phyloP scores from a whole-genome alignment of 1,139 yeast genomes.

The Blastobotrys niveus region DNA sequence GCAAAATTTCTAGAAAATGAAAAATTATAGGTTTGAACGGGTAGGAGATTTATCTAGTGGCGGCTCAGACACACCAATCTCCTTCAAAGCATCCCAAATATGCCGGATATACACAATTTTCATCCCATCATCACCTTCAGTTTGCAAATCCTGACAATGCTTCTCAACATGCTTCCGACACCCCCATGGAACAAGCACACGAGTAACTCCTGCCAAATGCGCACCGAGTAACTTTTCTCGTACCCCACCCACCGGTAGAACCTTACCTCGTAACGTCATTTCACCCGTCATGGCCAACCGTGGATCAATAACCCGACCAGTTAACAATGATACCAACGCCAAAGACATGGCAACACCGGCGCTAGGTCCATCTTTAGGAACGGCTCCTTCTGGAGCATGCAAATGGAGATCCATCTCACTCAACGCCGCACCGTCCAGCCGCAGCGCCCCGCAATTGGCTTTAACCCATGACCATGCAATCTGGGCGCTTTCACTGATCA shows the following conservation, averaged over 20 bases:
- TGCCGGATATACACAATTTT: slow-evolving; percentile 62
- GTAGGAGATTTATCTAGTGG: too few species aligned
- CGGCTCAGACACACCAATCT: slow-evolving; percentile 3
- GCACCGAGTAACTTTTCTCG: slow-evolving; percentile 84
- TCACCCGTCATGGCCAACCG: slow-evolving; percentile 92
- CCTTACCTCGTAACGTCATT: slow-evolving; percentile 77
- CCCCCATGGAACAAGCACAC: slow-evolving; percentile 62
- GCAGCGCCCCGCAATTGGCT: slow-evolving; percentile 45
- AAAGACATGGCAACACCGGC: slow-evolving; percentile 91
- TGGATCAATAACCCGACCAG: slow-evolving; percentile 60
- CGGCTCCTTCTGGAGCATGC: slow-evolving; percentile 87
- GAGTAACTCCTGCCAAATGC: slow-evolving; percentile 60
- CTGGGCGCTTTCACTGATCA: slow-evolving; percentile 74
- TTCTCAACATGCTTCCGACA: slow-evolving; percentile 70
- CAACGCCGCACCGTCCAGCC: slow-evolving; percentile 34
- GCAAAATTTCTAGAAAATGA: too few species aligned
- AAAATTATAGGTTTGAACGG: too few species aligned
- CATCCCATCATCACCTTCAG: too few species aligned
- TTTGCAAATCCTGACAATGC: slow-evolving; percentile 44
- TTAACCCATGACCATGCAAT: slow-evolving; percentile 73
- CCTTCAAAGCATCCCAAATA: slow-evolving; percentile 65
- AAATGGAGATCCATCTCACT: slow-evolving; percentile 62
- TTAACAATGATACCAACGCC: slow-evolving; percentile 65
- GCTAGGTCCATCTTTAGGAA: slow-evolving; percentile 88
- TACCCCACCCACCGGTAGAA: slow-evolving; percentile 85